Evolutionary conservation across 352 stramenopile species (phyloP), one percentile per base, ranked within the genome.

Genomic region (Globisporangium iwayamae): DNA sequence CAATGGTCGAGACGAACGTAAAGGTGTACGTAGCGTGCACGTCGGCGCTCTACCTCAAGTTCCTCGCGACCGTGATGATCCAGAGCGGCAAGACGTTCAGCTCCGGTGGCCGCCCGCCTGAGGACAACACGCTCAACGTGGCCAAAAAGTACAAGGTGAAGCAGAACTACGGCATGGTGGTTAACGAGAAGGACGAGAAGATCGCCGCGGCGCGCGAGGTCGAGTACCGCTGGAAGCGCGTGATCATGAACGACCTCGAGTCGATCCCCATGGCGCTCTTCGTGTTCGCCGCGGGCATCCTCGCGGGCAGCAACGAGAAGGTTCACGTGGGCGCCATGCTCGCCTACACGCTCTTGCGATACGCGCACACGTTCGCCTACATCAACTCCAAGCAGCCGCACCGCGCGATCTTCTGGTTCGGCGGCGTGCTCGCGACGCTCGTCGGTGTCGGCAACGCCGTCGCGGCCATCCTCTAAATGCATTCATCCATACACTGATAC

Each of bases 211-310:
- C 71, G 56, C 66, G 75, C 11, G 66, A 72, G 39, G 58, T 73
- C 20, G 72, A 81, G 53, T 66, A 72, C 25, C 79, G 79, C 45
- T 89, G 77, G 75, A 66, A 66, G n/a, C 71, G 68, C 62, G 86
- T 89, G 58, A 63, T 87, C 9, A 61, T 62, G 47, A 89, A 88
- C 66, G 80, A 89, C 65, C 64, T 88, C 45, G 80, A 89, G 66
- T 75, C 72, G n/a, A 81, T 91, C 56, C 82, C 82, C 3, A 56
- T 88, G 2, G 77, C 70, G 53, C 75, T 89, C 20, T 54, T 79
- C 32, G 67, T 87, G 28, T 87, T 87, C 46, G 79, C 63, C 25
- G 73, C 59, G 6, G 76, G 76, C 13, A 72, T 86, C 30, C 69
- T 85, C 36, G 69, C 75, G 18, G 70, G 68, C 16, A 67, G 60